Evolutionary conservation across 2,329 filamentous ascomycete genomes (phyloP), one percentile per base, ranked within the genome.

Genomic region (Exophiala lecanii-corni): DNA sequence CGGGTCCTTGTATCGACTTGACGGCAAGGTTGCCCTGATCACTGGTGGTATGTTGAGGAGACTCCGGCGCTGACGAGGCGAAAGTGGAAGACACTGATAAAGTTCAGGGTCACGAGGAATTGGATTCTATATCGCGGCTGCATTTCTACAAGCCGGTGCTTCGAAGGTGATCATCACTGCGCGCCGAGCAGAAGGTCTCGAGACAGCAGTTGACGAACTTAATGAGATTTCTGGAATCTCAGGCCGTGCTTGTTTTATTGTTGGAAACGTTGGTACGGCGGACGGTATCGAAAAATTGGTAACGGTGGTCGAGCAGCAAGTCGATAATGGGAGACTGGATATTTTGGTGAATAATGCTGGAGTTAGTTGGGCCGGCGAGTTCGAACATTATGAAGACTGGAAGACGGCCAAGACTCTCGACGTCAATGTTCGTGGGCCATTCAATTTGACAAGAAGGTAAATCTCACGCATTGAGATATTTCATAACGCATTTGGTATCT

Each of bases 381-480:
- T 26, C 20, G 20, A 43, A 19, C 32, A 43, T 7, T 30, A 19
- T 20, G 40, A 34, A 5, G 38, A 40, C 25, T 40, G 38, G 38
- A 40, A 40, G 18, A 15, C 21, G 31, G 26, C 26, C 9, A 40
- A 40, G 38, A 40, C 26, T 34, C 33, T 40, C 6, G 38, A 40
- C 18, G 38, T 40, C 12, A 40, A 40, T 21, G 38, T 40, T 31
- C 38, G 38, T 12, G 38, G n/a, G n/a, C n/a, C n/a, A n/a, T 38
- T 26, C 36, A 38, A 26, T 38, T 23, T n/a, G n/a, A n/a, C n/a
- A n/a, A n/a, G n/a, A n/a, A n/a, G n/a, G n/a, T n/a, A n/a, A n/a
- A n/a, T n/a, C n/a, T n/a, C n/a, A n/a, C n/a, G n/a, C n/a, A n/a
- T n/a, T n/a, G n/a, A n/a, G n/a, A n/a, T n/a, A n/a, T n/a, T n/a